Base-by-base conservation (phyloP, 768 basidiomycete genomes). In the Calocybe gangraenosa region DNA sequence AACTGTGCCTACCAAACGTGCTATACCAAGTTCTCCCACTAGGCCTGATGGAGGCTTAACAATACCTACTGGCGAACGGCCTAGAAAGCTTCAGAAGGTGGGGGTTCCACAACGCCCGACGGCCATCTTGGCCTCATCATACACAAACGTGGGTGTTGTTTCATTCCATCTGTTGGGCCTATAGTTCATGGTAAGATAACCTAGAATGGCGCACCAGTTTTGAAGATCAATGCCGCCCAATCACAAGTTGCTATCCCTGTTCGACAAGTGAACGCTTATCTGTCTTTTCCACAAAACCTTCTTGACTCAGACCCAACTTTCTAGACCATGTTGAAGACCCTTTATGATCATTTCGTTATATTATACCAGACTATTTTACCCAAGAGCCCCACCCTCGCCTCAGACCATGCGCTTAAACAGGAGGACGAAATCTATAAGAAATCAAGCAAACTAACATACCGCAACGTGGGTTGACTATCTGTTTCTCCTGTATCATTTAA, bases 391-490 rank as follows among this genome's bases (percentile, higher is more conserved):
- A 66, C 71, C 18, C 61, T 93, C 15, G 86, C 90, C 0, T 66
- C 82, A 0, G 82, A 90, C 42, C 87, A 95, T 65, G 82, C 92
- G 3, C 73, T 92, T 8, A 76, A 68, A 39, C 91, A 95, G 56
- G 92, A 95, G 57, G 76, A 79, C 25, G 84, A 91, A 48, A 73
- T 92, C 0, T 92, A 92, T 64, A 71, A 69, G 19, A 81, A 79
- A 49, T 79, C 86, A 0, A 84, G 73, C 42, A 91, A 88, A 63
- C 61, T 78, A 37, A 90, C 90, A 0, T 95, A 95, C 63, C 85
- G 90, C 40, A 86, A 87, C 67, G 89, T 88, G 58, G 51, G 79
- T 56, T 13, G 30, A 22, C 33, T 28, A 20, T 25, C 5, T 35
- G 14, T 34, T 31, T n/a, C 8, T 31, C 11, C 30, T 6, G 37